A percentile compares a stretch with the other conserved stretches of the same genome.
Conservation (phyloP, 129 eudicot species). For the Rutidosis leptorrhynchoides region DNA sequence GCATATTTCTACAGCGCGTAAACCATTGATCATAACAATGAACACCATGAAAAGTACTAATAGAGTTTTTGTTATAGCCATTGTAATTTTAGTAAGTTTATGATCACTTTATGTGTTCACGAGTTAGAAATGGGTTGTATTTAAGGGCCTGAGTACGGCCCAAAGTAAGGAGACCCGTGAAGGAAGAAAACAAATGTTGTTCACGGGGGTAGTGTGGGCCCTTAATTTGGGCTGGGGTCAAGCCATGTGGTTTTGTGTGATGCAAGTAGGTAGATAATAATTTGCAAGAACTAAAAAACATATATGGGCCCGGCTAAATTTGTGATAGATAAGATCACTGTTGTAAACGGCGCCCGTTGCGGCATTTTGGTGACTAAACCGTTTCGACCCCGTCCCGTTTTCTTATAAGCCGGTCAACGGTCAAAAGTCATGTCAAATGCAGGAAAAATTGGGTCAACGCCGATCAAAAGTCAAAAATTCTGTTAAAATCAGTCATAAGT, state of each 20-base stretch:
- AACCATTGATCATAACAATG: slow-evolving; percentile 24
- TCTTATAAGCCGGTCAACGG: too few species aligned
- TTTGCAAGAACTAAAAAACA: neutral
- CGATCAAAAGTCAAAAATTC: too few species aligned
- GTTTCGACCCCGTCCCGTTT: too few species aligned
- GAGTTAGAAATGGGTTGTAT: slow-evolving; percentile 17
- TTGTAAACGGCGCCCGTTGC: too few species aligned
- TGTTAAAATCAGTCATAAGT: too few species aligned
- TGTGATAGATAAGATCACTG: neutral
- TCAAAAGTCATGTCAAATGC: too few species aligned
- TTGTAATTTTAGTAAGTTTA: neutral
- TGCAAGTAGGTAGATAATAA: neutral
- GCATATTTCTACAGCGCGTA: slow-evolving; percentile 38
- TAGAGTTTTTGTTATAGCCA: slow-evolving; percentile 9
- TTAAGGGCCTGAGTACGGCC: slow-evolving; percentile 27
- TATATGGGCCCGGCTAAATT: slow-evolving; percentile 19
- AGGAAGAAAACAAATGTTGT: slow-evolving; percentile 17
- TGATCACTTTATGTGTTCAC: slow-evolving; percentile 23
- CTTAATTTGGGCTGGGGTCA: slow-evolving; percentile 15
- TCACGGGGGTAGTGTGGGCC: slow-evolving; percentile 45
- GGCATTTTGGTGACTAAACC: too few species aligned
- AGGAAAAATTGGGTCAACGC: too few species aligned
- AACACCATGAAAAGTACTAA: slow-evolving; percentile 24
- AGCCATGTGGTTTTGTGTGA: slow-evolving; percentile 22
- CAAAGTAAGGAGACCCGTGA: slow-evolving; percentile 43